These are phyloP conservation scores for Pyrenophora tritici-repentis DNA, from an alignment of 2,329 filamentous ascomycete genomes.

Conservation along the genomic window DNA sequence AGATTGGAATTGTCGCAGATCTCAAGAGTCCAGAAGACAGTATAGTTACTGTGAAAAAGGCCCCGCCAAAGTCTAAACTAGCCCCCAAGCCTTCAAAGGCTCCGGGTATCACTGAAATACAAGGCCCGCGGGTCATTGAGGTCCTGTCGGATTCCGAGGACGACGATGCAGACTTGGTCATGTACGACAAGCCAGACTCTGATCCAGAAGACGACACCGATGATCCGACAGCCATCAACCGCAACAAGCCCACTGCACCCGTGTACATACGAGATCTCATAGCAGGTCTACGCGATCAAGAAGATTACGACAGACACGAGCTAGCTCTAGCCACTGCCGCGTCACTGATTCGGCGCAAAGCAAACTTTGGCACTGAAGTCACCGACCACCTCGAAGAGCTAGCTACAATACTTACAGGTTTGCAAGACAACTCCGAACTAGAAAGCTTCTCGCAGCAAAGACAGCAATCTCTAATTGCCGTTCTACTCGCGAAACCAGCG, in stretches of 20 bases:
- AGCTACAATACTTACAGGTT: slow-evolving; percentile 73
- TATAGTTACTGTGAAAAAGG: background rate
- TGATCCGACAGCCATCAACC: slow-evolving; percentile 82
- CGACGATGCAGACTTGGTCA: slow-evolving; percentile 67
- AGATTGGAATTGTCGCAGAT: slow-evolving; percentile 54
- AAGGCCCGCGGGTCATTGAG: slow-evolving; percentile 55
- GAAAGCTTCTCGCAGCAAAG: slow-evolving; percentile 72
- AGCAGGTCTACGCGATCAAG: slow-evolving; percentile 74
- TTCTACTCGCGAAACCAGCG: slow-evolving; percentile 75
- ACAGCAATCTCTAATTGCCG: slow-evolving; percentile 79
- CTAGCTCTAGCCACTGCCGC: slow-evolving; percentile 79
- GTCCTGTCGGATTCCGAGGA: slow-evolving; percentile 57
- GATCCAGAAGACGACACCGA: slow-evolving; percentile 92
- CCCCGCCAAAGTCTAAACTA: slow-evolving; percentile 13
- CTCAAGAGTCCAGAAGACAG: slow-evolving; percentile 13
- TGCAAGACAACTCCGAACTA: slow-evolving; percentile 85
- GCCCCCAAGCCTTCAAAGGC: slow-evolving; percentile 12
- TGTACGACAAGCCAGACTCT: slow-evolving; percentile 84
- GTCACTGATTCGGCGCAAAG: slow-evolving; percentile 82
- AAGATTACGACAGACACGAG: slow-evolving; percentile 83
- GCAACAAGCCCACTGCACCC: slow-evolving; percentile 81
- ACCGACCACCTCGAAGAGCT: slow-evolving; percentile 82
- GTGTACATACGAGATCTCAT: slow-evolving; percentile 92
- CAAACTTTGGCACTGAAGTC: slow-evolving; percentile 85
- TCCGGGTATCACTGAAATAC: slow-evolving; percentile 28